phyloP scores from a whole-genome alignment of 2,329 filamentous ascomycete genomes.

The Fusarium metavorans region DNA sequence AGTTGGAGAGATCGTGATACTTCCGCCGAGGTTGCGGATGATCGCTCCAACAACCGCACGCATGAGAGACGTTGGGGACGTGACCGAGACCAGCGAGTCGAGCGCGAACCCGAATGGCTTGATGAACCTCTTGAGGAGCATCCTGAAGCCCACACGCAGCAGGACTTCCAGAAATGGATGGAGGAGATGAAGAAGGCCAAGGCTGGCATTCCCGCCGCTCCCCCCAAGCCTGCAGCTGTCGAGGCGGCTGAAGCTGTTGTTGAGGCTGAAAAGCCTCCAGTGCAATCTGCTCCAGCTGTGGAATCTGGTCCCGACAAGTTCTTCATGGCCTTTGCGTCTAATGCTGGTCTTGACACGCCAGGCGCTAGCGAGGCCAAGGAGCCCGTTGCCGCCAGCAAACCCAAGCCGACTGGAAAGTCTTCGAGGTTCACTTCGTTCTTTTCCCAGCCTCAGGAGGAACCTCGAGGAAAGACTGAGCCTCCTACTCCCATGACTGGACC shows the following conservation, averaged over 20 bases:
- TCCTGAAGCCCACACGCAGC: slow-evolving; percentile 80
- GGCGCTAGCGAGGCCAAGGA: slow-evolving; percentile 63
- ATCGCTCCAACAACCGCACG: slow-evolving; percentile 66
- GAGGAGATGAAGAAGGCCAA: slow-evolving; percentile 84
- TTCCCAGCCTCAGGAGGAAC: slow-evolving; percentile 62
- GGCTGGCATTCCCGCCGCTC: slow-evolving; percentile 50
- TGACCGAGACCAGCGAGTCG: slow-evolving; percentile 69
- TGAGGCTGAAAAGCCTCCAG: slow-evolving; percentile 65
- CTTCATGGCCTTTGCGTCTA: slow-evolving; percentile 70
- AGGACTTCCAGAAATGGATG: slow-evolving; percentile 96
- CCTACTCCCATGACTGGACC: slow-evolving; percentile 55
- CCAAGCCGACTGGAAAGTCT: slow-evolving; percentile 72
- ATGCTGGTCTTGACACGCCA: slow-evolving; percentile 59
- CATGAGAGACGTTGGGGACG: slow-evolving; percentile 67
- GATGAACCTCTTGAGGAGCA: slow-evolving; percentile 79
- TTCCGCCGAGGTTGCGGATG: slow-evolving; percentile 59
- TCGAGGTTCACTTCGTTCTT: slow-evolving; percentile 92
- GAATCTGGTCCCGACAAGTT: slow-evolving; percentile 82
- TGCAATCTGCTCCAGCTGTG: slow-evolving; percentile 70
- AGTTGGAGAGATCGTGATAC: slow-evolving; percentile 70
- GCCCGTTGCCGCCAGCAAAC: slow-evolving; percentile 56
- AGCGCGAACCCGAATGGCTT: slow-evolving; percentile 93
- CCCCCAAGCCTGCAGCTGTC: slow-evolving; percentile 51
- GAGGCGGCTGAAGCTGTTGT: slow-evolving; percentile 51
- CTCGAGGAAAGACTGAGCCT: slow-evolving; percentile 62